phyloP scores from a whole-genome alignment of 1,139 yeast species.

The Geotrichum australiense region DNA sequence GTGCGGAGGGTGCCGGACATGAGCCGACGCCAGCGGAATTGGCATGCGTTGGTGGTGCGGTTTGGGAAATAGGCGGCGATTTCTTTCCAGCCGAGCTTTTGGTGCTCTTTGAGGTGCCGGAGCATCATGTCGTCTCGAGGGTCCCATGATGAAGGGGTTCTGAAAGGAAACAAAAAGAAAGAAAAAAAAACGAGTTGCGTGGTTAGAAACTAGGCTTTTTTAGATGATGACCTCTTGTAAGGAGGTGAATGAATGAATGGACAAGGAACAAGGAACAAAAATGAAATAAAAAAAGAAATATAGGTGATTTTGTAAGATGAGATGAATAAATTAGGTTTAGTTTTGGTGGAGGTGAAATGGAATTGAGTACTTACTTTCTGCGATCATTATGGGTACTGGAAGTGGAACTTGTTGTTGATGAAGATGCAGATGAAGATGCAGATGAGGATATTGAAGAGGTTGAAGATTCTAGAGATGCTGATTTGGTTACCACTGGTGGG shows the following conservation, averaged over 20 bases:
- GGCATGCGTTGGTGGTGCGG: constrained; percentile 78
- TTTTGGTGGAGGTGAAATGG: not conserved
- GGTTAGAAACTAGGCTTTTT: not conserved
- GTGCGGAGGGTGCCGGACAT: constrained; percentile 40
- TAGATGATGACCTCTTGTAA: not conserved
- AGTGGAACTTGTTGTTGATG: constrained; percentile 5
- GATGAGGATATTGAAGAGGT: constrained; percentile 4
- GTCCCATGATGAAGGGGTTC: constrained; percentile 71
- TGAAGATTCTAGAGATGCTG: not conserved
- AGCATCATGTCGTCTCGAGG: constrained; percentile 64
- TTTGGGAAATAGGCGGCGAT: constrained; percentile 62
- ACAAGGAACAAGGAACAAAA: constrained; percentile 1
- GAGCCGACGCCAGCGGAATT: constrained; percentile 72
- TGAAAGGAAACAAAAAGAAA: constrained; percentile 2
- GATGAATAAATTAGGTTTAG: not conserved
- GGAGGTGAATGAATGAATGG: not conserved
- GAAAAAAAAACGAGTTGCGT: not conserved
- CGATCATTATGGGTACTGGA: no score
- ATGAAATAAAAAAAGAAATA: constrained; percentile 1
- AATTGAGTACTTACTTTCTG: constrained; percentile 13
- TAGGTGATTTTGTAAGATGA: not conserved
- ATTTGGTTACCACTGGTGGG: no score
- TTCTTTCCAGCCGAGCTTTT: constrained; percentile 76
- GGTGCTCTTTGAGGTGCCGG: constrained; percentile 63
- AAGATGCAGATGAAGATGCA: constrained; percentile 1